These are phyloP conservation scores for Leersia perrieri DNA, from an alignment of 176 grass and related monocot species.

Conservation along the genomic window DNA sequence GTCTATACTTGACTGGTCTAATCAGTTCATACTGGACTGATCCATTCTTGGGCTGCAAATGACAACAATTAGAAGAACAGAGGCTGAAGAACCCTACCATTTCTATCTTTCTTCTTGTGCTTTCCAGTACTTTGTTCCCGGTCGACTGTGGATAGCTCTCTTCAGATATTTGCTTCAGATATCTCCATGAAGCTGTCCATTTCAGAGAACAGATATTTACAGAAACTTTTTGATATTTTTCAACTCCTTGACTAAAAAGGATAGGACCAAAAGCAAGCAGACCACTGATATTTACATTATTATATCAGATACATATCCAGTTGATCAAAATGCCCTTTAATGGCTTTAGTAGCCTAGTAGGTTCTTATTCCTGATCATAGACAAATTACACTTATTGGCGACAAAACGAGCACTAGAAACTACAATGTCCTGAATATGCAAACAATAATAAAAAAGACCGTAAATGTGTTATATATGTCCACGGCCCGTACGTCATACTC, in stretches of 20 bases:
- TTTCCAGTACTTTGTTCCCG: background rate
- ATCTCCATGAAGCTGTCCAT: slow-evolving; percentile 36
- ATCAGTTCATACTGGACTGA: slow-evolving; percentile 5
- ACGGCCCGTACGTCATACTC: slow-evolving; percentile 14
- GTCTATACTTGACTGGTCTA: slow-evolving; percentile 10
- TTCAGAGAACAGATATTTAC: slow-evolving; percentile 42
- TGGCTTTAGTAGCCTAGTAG: background rate
- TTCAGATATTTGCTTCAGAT: slow-evolving; percentile 43
- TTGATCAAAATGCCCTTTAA: background rate
- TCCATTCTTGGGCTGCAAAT: slow-evolving; percentile 17
- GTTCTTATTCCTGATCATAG: background rate
- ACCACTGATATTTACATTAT: slow-evolving; percentile 1
- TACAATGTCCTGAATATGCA: slow-evolving; percentile 5
- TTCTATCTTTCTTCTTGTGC: slow-evolving; percentile 10
- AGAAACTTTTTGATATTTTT: background rate
- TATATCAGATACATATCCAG: background rate
- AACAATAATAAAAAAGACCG: background rate
- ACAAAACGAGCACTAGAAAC: background rate
- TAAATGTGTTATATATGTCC: slow-evolving; percentile 20
- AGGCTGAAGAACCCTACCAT: slow-evolving; percentile 41
- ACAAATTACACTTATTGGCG: background rate
- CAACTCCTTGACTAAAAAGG: background rate
- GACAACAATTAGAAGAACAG: slow-evolving; percentile 18
- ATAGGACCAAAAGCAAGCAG: slow-evolving; percentile 15
- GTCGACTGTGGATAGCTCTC: slow-evolving; percentile 10